These are phyloP conservation scores for Aristolochia californica DNA, from an alignment of 164 flowering plant genomes.

Conservation along the genomic window DNA sequence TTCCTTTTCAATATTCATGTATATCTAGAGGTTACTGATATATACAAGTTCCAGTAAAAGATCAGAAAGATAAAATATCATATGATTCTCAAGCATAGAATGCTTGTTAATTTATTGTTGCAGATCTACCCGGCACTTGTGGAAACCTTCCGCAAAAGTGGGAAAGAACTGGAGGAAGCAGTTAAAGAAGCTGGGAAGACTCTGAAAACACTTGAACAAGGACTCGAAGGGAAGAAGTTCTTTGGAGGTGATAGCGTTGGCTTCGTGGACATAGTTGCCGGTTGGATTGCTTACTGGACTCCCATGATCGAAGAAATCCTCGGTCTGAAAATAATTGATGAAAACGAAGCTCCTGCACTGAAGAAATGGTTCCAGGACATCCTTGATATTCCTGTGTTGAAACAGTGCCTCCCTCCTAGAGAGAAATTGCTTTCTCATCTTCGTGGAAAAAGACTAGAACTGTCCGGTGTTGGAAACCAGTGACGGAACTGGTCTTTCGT, in stretches of 20 bases:
- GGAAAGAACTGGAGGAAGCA: slow-evolving; percentile 3
- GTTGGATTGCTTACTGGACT: slow-evolving; percentile 4
- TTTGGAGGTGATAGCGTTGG: slow-evolving; percentile 5
- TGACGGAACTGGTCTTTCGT: no score
- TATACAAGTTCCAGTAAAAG: neutral
- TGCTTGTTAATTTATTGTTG: neutral
- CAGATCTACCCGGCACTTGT: neutral
- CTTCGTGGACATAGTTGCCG: slow-evolving; percentile 4
- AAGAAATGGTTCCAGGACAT: slow-evolving; percentile 5
- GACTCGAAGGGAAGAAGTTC: slow-evolving; percentile 5
- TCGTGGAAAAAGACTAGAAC: neutral
- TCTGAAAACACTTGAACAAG: slow-evolving; percentile 4
- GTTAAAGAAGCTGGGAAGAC: slow-evolving; percentile 1
- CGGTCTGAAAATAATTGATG: slow-evolving; percentile 1
- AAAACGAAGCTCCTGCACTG: slow-evolving; percentile 1
- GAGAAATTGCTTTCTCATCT: slow-evolving; percentile 2
- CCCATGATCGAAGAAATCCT: slow-evolving; percentile 1
- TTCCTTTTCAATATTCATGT: no score
- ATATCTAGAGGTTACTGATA: no score
- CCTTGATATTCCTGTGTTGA: slow-evolving; percentile 1
- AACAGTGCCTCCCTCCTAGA: slow-evolving; percentile 5
- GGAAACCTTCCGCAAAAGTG: neutral
- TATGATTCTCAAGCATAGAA: no score
- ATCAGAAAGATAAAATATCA: neutral
- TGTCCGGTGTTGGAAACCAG: no score